A percentile compares a stretch with the other conserved stretches of the same genome.
Evolutionary conservation across 179 eudicot species (phyloP).

Genomic region (Beta lomatogona): DNA sequence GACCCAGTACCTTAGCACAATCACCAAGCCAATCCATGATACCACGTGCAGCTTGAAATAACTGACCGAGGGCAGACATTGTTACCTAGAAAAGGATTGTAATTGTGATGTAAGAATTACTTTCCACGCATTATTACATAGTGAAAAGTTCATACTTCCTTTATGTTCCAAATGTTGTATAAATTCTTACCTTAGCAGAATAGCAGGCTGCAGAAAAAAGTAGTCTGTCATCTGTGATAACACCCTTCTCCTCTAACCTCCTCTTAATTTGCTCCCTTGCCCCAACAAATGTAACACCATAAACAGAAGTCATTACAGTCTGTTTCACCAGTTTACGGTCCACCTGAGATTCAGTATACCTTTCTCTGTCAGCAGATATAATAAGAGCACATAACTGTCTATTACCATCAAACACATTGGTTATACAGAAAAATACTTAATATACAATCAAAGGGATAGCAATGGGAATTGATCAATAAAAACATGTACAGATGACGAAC

Average conservation of each 20-base stretch:
- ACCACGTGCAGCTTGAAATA: constrained; percentile 77
- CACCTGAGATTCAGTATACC: constrained; percentile 50
- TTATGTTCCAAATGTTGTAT: neutral
- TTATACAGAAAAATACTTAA: neutral
- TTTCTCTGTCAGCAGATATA: constrained; percentile 6
- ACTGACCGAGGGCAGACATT: constrained; percentile 72
- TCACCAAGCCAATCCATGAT: constrained; percentile 87
- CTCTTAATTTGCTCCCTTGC: constrained; percentile 90
- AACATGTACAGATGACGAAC: constrained; percentile 30
- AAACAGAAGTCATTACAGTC: constrained; percentile 96
- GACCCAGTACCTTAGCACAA: constrained; percentile 67
- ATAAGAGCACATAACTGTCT: neutral
- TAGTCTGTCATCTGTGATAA: constrained; percentile 70
- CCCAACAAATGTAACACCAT: constrained; percentile 89
- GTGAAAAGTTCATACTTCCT: neutral
- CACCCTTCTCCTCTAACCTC: constrained; percentile 81
- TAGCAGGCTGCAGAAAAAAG: constrained; percentile 74
- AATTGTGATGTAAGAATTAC: neutral
- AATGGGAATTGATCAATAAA: neutral
- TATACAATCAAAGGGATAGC: neutral
- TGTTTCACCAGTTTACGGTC: constrained; percentile 87
- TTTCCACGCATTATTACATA: neutral
- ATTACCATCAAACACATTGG: neutral
- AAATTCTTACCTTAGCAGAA: constrained; percentile 72
- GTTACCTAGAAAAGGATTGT: constrained; percentile 50